Conservation (phyloP, 306 rosid genomes). For the Astragalus glycyphyllos region DNA sequence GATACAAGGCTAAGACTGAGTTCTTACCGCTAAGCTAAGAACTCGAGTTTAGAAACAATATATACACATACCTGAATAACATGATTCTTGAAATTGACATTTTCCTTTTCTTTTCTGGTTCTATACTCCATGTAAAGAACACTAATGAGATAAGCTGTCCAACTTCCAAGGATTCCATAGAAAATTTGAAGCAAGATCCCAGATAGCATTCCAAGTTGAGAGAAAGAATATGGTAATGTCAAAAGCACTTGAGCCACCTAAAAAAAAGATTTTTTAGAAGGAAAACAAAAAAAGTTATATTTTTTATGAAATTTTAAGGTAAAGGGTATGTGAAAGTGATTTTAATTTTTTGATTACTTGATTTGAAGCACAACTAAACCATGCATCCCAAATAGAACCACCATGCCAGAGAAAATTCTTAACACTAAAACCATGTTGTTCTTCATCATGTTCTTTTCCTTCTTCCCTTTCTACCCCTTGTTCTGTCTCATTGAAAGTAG, state of each 20-base stretch:
- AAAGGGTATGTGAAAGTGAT: not conserved
- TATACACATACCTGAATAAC: constrained; percentile 76
- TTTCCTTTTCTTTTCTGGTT: constrained; percentile 91
- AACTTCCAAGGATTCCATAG: constrained; percentile 91
- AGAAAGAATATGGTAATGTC: constrained; percentile 95
- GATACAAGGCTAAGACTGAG: no score
- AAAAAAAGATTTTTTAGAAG: constrained; percentile 2
- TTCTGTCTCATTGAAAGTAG: constrained; percentile 65
- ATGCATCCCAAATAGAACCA: constrained; percentile 98
- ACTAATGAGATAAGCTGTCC: constrained; percentile 97
- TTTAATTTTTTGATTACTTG: constrained; percentile 58
- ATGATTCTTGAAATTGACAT: constrained; percentile 89
- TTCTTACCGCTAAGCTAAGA: no score
- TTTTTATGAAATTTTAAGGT: not conserved
- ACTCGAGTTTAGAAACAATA: no score
- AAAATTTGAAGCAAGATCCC: constrained; percentile 82
- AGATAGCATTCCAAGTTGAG: constrained; percentile 93
- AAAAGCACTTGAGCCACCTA: constrained; percentile 97
- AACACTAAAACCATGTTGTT: constrained; percentile 59
- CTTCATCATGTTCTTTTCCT: constrained; percentile 33
- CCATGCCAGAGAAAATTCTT: constrained; percentile 92
- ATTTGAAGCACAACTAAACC: constrained; percentile 99
- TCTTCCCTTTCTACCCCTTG: constrained; percentile 49
- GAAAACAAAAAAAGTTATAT: not conserved
- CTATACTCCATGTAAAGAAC: constrained; percentile 87